Base-by-base conservation (phyloP, 164 flowering plant species). In the Euptelea pleiosperma region DNA sequence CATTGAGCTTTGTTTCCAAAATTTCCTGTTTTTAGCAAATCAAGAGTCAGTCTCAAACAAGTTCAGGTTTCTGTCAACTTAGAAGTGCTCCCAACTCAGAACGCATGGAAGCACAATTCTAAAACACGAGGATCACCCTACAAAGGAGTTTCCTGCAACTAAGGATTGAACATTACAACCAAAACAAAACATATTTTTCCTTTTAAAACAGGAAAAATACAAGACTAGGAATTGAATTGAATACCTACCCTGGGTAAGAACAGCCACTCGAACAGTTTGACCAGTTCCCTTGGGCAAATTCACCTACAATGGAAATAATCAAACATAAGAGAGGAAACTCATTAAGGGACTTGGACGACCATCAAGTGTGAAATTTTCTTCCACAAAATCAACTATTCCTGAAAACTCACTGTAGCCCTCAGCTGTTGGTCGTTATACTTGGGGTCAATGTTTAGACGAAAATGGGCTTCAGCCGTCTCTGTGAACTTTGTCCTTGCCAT, bases 281-380 rank as follows among this genome's bases (percentile, higher is more conserved):
- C 99, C 99, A 63, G 99, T 88, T 72, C 99, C 99, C 78, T 94
- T 94, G 25, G 99, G 99, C 73, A 94, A 75, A 75, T 63, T 89
- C 52, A 94, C 99, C 99, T 91, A 65, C 19, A 28, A 25, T 53
- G 42, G 43, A 56, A 55, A 47, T 6, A 41, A 26, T 19, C 33
- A 28, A 52, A 60, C 16, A 61, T 11, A 11, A 21, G 4, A 25
- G 35, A 50, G 48, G 15, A 30, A 41, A 53, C 0, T 14, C 35
- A 58, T 49, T 41, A 26, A 19, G 26, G 6, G 22, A 10, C 8
- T 33, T 24, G 1, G 10, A 28, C 12, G 12, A 7, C 9, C 22
- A 28, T 12, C 54, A 29, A 50, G 31, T 16, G 19, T 19, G n/a
- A 43, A 30, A 21, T 60, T n/a, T n/a, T 5, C 34, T 40, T 40